Evolutionary conservation across 2,329 filamentous ascomycete genomes (phyloP).

Genomic region (Daldinia sp.): DNA sequence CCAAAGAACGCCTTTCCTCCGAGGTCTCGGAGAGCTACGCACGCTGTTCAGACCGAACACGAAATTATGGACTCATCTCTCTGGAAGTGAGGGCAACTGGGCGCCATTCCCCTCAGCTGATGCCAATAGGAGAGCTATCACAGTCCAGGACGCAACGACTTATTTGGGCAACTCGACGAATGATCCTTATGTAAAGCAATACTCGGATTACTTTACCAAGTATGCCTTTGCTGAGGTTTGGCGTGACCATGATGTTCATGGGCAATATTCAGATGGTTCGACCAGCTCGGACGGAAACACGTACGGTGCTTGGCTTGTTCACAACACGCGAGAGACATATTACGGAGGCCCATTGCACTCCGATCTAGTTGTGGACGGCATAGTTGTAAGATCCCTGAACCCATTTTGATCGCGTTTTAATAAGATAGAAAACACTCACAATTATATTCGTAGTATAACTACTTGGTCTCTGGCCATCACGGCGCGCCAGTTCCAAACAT

Average conservation of each 20-base stretch:
- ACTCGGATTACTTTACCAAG: conserved; percentile 73
- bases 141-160: conserved; percentile 74
- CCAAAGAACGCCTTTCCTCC: conserved; percentile 63
- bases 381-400: conserved; percentile 61
- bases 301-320: conserved; percentile 72
- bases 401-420: not conserved
- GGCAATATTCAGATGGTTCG: conserved; percentile 63
- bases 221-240: conserved; percentile 71
- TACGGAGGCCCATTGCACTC: conserved; percentile 72
- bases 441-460: conserved; percentile 43
- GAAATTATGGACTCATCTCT: conserved; percentile 70
- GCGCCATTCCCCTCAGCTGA: conserved; percentile 64
- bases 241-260: conserved; percentile 69
- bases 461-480: conserved; percentile 68
- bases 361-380: conserved; percentile 72
- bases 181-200: conserved; percentile 67
- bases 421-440: not conserved
- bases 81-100: conserved; percentile 66
- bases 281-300: conserved; percentile 63
- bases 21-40: conserved; percentile 70
- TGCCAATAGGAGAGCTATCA: conserved; percentile 56
- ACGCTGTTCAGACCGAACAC: conserved; percentile 72
- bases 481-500: conserved; percentile 70
- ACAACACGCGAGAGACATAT: conserved; percentile 73
- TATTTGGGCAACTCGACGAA: conserved; percentile 65